These are phyloP conservation scores for Colletotrichum sp. DNA, from an alignment of 2,329 filamentous ascomycete genomes.

Conservation along the genomic window DNA sequence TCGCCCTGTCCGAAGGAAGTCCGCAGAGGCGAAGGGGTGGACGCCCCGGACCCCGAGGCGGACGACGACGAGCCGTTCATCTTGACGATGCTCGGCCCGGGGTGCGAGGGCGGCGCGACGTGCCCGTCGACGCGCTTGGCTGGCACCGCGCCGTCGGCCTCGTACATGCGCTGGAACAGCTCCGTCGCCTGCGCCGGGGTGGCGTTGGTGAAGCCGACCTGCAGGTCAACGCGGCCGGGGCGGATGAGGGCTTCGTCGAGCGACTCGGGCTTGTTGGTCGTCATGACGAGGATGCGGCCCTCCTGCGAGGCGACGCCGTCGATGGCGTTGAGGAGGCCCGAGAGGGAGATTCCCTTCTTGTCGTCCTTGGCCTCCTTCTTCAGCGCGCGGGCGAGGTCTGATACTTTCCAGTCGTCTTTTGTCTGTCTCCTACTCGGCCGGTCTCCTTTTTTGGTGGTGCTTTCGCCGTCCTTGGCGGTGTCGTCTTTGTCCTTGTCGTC, in stretches of 20 bases:
- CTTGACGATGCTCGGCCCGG: not conserved
- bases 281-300: constrained; percentile 82
- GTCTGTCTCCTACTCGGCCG: constrained; percentile 16
- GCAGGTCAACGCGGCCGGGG: constrained; percentile 48
- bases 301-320: constrained; percentile 83
- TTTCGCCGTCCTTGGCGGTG: constrained; percentile 15
- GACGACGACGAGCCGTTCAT: constrained; percentile 1
- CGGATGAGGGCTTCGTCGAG: constrained; percentile 77
- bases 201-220: constrained; percentile 26
- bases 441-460: constrained; percentile 22
- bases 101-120: not conserved
- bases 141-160: constrained; percentile 35
- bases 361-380: constrained; percentile 42
- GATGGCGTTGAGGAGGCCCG: constrained; percentile 82
- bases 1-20: not conserved
- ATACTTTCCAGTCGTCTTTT: constrained; percentile 38
- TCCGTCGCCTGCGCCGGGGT: constrained; percentile 55
- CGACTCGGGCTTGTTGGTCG: constrained; percentile 76
- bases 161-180: constrained; percentile 68
- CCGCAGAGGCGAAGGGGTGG: not conserved
- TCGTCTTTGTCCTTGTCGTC: constrained; percentile 19
- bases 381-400: constrained; percentile 46
- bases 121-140: constrained; percentile 16
- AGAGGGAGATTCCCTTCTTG: constrained; percentile 70
- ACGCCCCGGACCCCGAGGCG: not conserved